phyloP scores from a whole-genome alignment of 2,329 filamentous ascomycete genomes.

The Venturiaceae sp. region DNA sequence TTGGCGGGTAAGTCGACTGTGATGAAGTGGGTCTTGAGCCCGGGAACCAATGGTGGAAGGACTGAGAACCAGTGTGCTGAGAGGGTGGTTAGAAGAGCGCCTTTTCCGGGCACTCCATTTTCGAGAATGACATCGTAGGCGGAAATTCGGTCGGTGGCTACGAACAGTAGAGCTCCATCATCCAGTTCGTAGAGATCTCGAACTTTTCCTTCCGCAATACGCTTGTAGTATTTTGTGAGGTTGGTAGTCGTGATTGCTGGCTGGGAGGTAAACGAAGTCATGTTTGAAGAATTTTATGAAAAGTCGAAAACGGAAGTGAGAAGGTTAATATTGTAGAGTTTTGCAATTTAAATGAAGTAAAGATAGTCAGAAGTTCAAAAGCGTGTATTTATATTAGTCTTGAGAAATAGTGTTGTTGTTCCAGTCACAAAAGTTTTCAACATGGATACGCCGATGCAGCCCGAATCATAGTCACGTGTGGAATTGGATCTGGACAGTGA shows the following conservation, averaged over 20 bases:
- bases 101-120: slow-evolving; percentile 59
- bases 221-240: slow-evolving; percentile 6
- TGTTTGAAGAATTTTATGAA: not conserved
- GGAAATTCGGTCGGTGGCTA: slow-evolving; percentile 83
- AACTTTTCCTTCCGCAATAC: slow-evolving; percentile 34
- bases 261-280: not conserved
- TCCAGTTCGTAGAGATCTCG: slow-evolving; percentile 71
- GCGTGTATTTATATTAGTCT: too few species aligned
- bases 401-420: not conserved
- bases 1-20: slow-evolving; percentile 44
- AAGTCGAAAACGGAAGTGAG: too few species aligned
- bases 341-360: too few species aligned
- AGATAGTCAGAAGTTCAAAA: too few species aligned
- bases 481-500: too few species aligned
- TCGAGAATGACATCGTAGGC: slow-evolving; percentile 75
- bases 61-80: slow-evolving; percentile 60
- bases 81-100: slow-evolving; percentile 56
- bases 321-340: too few species aligned
- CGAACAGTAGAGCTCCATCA: slow-evolving; percentile 64
- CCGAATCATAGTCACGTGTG: not conserved
- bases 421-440: not conserved
- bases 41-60: slow-evolving; percentile 45
- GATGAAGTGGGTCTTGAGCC: slow-evolving; percentile 54
- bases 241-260: slow-evolving; percentile 3
- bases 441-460: not conserved